Evolutionary conservation across 306 rosid species (phyloP), one percentile per base, ranked within the genome.

Genomic region (Trifolium repens): DNA sequence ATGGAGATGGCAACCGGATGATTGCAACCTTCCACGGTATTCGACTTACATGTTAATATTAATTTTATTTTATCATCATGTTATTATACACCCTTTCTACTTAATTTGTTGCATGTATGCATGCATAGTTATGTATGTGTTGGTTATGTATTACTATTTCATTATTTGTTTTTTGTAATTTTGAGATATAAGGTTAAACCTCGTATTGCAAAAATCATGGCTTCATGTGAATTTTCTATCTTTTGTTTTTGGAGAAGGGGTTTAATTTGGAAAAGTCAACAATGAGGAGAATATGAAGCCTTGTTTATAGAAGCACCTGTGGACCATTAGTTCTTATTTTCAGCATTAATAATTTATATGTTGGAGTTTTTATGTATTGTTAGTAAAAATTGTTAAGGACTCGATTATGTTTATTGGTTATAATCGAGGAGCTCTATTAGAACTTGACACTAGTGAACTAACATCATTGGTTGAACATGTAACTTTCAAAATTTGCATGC

Each of bases 1-100:
- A 69, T 89, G 99, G 99, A 81, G 90, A 67, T 92, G 97, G 98
- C 92, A 89, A 34, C 97, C 97, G 1, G 71, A 81, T 1, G 87
- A 74, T 67, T 92, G 94, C 67, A 76, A 86, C 72, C 85, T 96
- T 72, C 94, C 91, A 6, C 82, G 96, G 99, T 96, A 85, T 32
- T 81, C 70, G 62, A 66, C 11, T 76, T 54, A 2, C 40, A 24
- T 55, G 17, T 60, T 75, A 40, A 16, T 40, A 15, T 63, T n/a
- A 17, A 39, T 9, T 32, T 0, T 32, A 4, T 32, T 16, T 37
- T 27, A 60, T 30, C 3, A 50, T 50, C 22, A 2, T 26, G 24
- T 22, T 22, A 22, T 39, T 34, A 16, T 37, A 9, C 30, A 63
- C 8, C 4, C 27, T 66, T 66, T 40, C 19, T 52, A 9, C 40